Conservation (phyloP, 2,329 filamentous ascomycete genomes). For the Cordyceps militaris region DNA sequence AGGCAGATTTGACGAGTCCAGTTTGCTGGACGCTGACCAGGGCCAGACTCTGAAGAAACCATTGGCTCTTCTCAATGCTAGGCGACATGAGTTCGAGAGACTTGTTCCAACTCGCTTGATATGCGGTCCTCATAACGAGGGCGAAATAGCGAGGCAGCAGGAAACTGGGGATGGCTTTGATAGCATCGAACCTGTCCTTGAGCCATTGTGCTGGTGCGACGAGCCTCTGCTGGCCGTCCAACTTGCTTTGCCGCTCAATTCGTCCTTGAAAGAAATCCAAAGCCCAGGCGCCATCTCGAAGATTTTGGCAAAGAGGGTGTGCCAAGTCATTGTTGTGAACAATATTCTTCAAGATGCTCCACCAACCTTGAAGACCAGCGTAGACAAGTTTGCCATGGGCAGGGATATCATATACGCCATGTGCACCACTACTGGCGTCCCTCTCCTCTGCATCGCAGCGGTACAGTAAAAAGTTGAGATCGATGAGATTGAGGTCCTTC, state of each 20-base stretch:
- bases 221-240: constrained; percentile 55
- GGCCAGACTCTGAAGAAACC: constrained; percentile 79
- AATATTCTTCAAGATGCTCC: constrained; percentile 81
- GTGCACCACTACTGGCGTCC: constrained; percentile 68
- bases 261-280: constrained; percentile 80
- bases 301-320: constrained; percentile 87
- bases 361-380: constrained; percentile 97
- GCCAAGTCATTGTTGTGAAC: constrained; percentile 85
- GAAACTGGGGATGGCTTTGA: constrained; percentile 80
- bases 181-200: constrained; percentile 74
- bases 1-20: constrained; percentile 82
- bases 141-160: constrained; percentile 90
- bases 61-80: constrained; percentile 73
- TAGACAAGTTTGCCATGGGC: constrained; percentile 81
- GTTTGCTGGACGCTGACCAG: constrained; percentile 91
- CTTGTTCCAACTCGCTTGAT: constrained; percentile 73
- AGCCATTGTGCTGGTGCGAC: constrained; percentile 68
- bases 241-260: constrained; percentile 63
- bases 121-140: constrained; percentile 78
- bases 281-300: constrained; percentile 86
- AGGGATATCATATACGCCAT: constrained; percentile 87
- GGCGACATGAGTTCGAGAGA: constrained; percentile 71
- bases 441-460: constrained; percentile 82
- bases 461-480: constrained; percentile 89
- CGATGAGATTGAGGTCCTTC: constrained; percentile 63